Base-by-base conservation (phyloP, 208 protist species). In the Trichomonas tenax region DNA sequence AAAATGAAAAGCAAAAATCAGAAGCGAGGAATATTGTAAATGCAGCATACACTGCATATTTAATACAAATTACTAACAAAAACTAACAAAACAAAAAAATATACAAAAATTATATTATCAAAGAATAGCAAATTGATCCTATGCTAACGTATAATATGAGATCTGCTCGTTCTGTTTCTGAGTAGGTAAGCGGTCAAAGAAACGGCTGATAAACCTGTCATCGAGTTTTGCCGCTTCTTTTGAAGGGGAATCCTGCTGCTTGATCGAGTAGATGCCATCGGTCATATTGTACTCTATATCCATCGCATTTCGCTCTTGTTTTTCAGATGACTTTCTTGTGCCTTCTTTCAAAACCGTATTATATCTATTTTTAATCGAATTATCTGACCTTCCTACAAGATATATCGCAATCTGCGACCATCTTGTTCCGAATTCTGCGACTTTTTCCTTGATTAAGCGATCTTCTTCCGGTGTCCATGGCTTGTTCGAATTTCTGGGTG, bases 381-480 rank as follows among this genome's bases (percentile, higher is more conserved):
- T 38, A 38, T 93, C 86, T 41, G 86, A 48, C 15, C 86, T 93
- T 38, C 14, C 44, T n/a, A 26, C 8, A 34, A 93, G n/a, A 23
- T 49, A 48, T 38, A 17, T 93, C 14, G 86, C 11, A 51, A 93
- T 93, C 46, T 51, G 6, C 31, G 17, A 34, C 44, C 86, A 93
- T 38, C 31, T 48, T 51, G 17, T 17, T 51, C 86, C 86, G 38
- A 51, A 38, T 93, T 93, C 26, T 93, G 34, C 0, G 17, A 51
- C 40, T 38, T 34, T 58, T 51, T 40, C 26, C 8, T 21, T 23
- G 0, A 89, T 31, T 10, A 89, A n/a, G 0, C 38, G 11, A 44
- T 93, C 86, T 93, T 93, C 86, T 93, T 93, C 86, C 15, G 23
- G 26, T 51, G 86, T 38, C 40, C 40, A 93, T 51, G 86, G 86